These are phyloP conservation scores for Colletotrichum tropicicola DNA, from an alignment of 2,329 filamentous ascomycete genomes.

Conservation along the genomic window DNA sequence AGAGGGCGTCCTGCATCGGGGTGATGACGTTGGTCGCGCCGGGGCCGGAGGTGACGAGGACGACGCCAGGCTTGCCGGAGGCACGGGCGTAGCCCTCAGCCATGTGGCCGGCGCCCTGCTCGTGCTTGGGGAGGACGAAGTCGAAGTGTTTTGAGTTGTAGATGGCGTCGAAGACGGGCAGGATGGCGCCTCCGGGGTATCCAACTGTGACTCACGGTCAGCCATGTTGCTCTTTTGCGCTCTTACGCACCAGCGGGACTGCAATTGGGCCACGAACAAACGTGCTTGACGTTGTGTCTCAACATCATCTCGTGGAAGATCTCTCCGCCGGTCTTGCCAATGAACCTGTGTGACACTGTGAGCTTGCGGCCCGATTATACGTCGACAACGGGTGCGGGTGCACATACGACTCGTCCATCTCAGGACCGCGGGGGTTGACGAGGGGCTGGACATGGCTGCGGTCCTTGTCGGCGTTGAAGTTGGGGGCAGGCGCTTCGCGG, in stretches of 20 bases:
- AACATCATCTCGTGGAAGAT: slow-evolving; percentile 99
- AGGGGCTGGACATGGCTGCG: slow-evolving; percentile 75
- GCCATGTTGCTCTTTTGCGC: not conserved
- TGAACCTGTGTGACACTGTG: slow-evolving; percentile 67
- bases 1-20: slow-evolving; percentile 94
- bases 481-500: slow-evolving; percentile 70
- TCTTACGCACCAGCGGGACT: not conserved
- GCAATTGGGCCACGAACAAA: slow-evolving; percentile 72
- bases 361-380: slow-evolving; percentile 7
- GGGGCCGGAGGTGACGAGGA: slow-evolving; percentile 95
- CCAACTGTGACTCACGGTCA: slow-evolving; percentile 62
- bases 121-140: slow-evolving; percentile 93
- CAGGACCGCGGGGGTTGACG: slow-evolving; percentile 64
- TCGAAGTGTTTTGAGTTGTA: slow-evolving; percentile 98
- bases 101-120: slow-evolving; percentile 99
- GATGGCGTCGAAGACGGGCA: slow-evolving; percentile 98
- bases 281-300: slow-evolving; percentile 87
- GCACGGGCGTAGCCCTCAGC: slow-evolving; percentile 96
- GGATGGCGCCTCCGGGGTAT: slow-evolving; percentile 94
- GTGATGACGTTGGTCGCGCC: slow-evolving; percentile 97
- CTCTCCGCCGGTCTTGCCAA: slow-evolving; percentile 93
- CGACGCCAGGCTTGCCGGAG: slow-evolving; percentile 92
- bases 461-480: slow-evolving; percentile 61
- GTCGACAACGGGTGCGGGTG: slow-evolving; percentile 24
- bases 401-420: slow-evolving; percentile 84